Percentiles rank a stretch among this genome's conserved stretches.
Evolutionary conservation across 192 early-diverging fungal genomes (phyloP).

Genomic region (Entomortierella lignicola): DNA sequence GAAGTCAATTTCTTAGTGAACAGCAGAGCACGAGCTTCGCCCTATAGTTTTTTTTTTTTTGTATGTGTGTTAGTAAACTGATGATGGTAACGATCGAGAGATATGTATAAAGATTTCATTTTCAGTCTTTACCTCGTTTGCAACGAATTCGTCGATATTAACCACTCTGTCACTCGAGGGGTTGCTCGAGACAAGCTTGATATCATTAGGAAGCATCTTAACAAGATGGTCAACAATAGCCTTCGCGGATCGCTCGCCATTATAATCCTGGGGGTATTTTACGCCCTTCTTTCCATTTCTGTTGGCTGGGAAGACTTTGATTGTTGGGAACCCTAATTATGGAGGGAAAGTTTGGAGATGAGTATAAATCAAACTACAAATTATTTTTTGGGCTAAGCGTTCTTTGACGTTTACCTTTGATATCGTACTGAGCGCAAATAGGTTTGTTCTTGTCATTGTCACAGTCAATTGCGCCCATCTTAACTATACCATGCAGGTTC

Average conservation of each 20-base stretch:
- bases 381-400: neutral
- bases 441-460: slow-evolving; percentile 82
- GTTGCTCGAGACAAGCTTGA: slow-evolving; percentile 63
- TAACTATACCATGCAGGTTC: slow-evolving; percentile 85
- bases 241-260: slow-evolving; percentile 79
- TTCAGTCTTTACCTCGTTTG: slow-evolving; percentile 60
- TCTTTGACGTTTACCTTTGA: slow-evolving; percentile 70
- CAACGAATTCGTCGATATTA: slow-evolving; percentile 69
- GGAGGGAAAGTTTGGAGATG: neutral
- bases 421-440: slow-evolving; percentile 80
- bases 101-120: neutral
- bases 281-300: slow-evolving; percentile 21
- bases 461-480: slow-evolving; percentile 92
- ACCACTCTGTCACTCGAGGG: slow-evolving; percentile 63
- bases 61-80: neutral
- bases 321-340: slow-evolving; percentile 81
- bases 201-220: slow-evolving; percentile 69
- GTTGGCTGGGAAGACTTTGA: slow-evolving; percentile 79
- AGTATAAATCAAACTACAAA: no score
- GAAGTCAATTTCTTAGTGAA: slow-evolving; percentile 82
- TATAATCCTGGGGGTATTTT: slow-evolving; percentile 69
- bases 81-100: neutral
- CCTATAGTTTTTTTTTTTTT: slow-evolving; percentile 39
- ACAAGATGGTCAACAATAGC: slow-evolving; percentile 78
- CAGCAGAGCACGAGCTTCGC: slow-evolving; percentile 75